Percentiles rank a stretch among this genome's conserved stretches.
Conservation (phyloP, 345 rosid species). For the Kernera saxatilis region DNA sequence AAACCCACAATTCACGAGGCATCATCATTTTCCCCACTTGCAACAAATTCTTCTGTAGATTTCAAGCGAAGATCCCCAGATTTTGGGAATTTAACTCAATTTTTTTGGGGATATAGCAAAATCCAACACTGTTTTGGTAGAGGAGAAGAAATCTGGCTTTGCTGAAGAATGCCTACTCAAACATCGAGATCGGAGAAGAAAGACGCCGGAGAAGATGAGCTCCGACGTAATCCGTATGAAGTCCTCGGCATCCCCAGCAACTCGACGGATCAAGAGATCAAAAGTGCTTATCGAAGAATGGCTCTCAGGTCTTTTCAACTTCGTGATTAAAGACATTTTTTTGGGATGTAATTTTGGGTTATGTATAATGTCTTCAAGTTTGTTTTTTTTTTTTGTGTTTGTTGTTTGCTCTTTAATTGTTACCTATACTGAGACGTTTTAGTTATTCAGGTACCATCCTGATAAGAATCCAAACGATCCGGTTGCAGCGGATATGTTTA, state of each 20-base stretch:
- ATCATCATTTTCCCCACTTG: slow-evolving; percentile 27
- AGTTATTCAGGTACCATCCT: slow-evolving; percentile 79
- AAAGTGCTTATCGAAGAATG: slow-evolving; percentile 85
- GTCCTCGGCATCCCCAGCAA: slow-evolving; percentile 65
- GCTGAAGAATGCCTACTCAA: slow-evolving; percentile 41
- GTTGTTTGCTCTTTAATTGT: not conserved
- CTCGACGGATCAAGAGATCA: slow-evolving; percentile 89
- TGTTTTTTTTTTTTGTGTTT: no score
- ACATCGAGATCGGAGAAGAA: slow-evolving; percentile 53
- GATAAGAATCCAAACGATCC: slow-evolving; percentile 94
- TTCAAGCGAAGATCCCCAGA: slow-evolving; percentile 15
- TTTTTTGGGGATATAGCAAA: not conserved
- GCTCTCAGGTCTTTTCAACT: slow-evolving; percentile 60
- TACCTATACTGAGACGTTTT: not conserved
- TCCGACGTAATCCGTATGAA: slow-evolving; percentile 81
- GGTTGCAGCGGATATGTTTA: slow-evolving; percentile 81
- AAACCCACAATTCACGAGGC: slow-evolving; percentile 25
- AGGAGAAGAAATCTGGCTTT: not conserved
- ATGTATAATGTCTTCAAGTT: not conserved
- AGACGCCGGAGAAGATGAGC: slow-evolving; percentile 49
- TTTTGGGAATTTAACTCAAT: not conserved
- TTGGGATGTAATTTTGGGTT: not conserved
- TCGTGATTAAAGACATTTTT: not conserved
- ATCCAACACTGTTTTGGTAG: not conserved
- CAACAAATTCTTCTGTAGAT: not conserved